These are phyloP conservation scores for Peniophora sp. DNA, from an alignment of 1,284 basidiomycete species.

Conservation along the genomic window DNA sequence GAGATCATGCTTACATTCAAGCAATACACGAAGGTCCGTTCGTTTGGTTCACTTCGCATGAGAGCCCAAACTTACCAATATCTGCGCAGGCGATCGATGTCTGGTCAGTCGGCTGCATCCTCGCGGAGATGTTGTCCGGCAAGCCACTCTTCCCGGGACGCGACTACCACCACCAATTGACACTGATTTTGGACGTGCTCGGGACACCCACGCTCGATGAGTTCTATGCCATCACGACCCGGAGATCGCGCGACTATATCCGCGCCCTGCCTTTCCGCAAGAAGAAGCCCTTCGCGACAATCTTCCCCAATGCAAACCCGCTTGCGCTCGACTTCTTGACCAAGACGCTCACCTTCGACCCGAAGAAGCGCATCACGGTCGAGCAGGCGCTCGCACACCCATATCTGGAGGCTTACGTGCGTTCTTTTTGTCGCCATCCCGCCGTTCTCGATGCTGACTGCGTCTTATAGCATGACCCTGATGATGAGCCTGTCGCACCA, in stretches of 20 bases:
- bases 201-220: conserved; percentile 91
- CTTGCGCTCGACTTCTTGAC: conserved; percentile 87
- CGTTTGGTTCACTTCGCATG: neutral
- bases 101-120: conserved; percentile 95
- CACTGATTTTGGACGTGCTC: conserved; percentile 84
- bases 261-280: conserved; percentile 85
- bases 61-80: conserved; percentile 14
- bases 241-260: conserved; percentile 85
- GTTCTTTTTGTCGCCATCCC: conserved; percentile 18
- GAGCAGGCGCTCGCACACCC: conserved; percentile 90
- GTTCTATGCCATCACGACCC: conserved; percentile 84
- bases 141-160: conserved; percentile 94
- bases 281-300: conserved; percentile 63
- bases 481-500: conserved; percentile 90
- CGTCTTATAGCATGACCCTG: conserved; percentile 67
- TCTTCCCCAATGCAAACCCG: conserved; percentile 85
- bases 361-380: conserved; percentile 87
- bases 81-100: conserved; percentile 73
- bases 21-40: conserved; percentile 81
- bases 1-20: conserved; percentile 98
- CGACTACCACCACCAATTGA: conserved; percentile 94
- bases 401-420: conserved; percentile 83
- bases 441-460: conserved; percentile 6
- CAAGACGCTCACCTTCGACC: conserved; percentile 88
- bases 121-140: conserved; percentile 94